Evolutionary conservation across 768 basidiomycete species (phyloP).

Genomic region (Amanita fuliginea): DNA sequence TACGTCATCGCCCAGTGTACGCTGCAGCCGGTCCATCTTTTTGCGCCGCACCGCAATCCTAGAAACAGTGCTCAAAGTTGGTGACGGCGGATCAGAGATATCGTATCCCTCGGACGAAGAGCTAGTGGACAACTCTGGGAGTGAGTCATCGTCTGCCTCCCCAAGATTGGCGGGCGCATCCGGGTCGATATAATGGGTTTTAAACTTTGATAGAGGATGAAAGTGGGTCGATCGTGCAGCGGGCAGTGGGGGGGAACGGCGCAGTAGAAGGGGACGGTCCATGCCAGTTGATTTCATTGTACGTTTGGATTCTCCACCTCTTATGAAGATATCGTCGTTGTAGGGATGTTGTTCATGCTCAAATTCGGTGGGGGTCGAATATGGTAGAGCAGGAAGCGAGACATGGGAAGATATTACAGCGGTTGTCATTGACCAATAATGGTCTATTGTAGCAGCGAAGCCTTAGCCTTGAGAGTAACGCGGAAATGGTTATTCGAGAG

Average conservation of each 20-base stretch:
- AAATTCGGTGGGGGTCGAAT: background rate
- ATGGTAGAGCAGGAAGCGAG: background rate
- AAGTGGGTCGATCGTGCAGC: background rate
- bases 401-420: background rate
- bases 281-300: background rate
- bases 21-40: slow-evolving; percentile 1
- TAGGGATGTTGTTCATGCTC: background rate
- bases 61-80: background rate
- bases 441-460: background rate
- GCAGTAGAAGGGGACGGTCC: background rate
- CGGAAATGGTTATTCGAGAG: background rate
- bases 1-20: slow-evolving; percentile 2
- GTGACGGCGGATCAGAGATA: background rate
- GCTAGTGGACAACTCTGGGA: background rate
- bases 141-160: background rate
- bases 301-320: background rate
- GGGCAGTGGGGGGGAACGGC: background rate
- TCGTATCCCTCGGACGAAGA: background rate
- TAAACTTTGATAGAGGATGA: background rate
- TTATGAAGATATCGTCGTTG: background rate
- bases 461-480: background rate
- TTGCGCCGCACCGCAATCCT: background rate
- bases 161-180: background rate
- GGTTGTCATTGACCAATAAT: background rate
- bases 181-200: background rate